phyloP scores from a whole-genome alignment of 169 alveolate species.

The Eimeria sp. region DNA sequence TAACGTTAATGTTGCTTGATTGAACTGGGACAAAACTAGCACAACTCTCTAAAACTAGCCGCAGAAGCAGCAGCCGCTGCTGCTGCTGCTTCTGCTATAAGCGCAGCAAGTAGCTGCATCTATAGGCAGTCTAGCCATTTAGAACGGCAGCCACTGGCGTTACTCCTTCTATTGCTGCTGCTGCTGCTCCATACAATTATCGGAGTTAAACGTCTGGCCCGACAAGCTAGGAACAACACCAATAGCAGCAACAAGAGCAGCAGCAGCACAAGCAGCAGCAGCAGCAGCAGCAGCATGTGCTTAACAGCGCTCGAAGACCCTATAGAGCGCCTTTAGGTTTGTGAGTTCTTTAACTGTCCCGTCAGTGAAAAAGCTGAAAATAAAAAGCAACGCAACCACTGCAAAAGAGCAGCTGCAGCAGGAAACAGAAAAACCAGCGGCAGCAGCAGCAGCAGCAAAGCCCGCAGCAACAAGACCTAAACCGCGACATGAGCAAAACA shows the following conservation, averaged over 20 bases:
- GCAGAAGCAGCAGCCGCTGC: not conserved
- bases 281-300: not conserved
- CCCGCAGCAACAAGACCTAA: too few relatives aligned
- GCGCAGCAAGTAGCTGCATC: conserved; percentile 21
- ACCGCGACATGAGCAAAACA: too few relatives aligned
- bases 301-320: conserved; percentile 78
- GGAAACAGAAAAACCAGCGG: not conserved
- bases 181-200: conserved; percentile 7
- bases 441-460: not conserved
- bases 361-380: conserved; percentile 36
- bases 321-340: conserved; percentile 73
- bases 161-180: not conserved
- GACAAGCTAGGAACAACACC: not conserved
- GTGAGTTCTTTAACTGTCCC: conserved; percentile 61
- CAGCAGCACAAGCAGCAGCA: conserved; percentile 30
- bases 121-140: not conserved
- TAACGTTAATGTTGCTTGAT: not conserved
- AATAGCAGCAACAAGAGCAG: not conserved
- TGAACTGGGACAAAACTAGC: not conserved
- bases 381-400: not conserved
- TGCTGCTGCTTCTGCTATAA: not conserved
- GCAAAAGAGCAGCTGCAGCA: not conserved
- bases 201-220: not conserved
- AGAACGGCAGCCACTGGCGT: not conserved
- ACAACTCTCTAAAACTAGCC: not conserved